Conservation (phyloP, 1,284 basidiomycete species). For the Ustilago xerochloae region DNA sequence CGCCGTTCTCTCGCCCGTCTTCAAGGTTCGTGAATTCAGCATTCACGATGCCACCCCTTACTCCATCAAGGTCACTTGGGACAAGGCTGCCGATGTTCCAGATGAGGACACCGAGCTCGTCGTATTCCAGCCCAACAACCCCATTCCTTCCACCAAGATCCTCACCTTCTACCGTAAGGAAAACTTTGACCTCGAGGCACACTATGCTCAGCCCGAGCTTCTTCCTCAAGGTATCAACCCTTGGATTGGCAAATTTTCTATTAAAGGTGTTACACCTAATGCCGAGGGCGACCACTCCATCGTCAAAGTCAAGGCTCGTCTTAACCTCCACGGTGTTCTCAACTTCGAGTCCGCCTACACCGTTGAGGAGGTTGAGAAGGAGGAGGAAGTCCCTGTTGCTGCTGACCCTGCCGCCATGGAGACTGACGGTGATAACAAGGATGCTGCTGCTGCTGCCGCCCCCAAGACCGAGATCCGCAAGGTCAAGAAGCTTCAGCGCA, state of each 20-base stretch:
- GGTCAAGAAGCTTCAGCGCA: conserved; percentile 68
- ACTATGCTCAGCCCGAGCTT: conserved; percentile 59
- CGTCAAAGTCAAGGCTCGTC: conserved; percentile 68
- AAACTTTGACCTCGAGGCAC: conserved; percentile 64
- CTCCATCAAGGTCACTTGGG: conserved; percentile 68
- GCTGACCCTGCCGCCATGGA: conserved; percentile 60
- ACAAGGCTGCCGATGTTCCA: conserved; percentile 65
- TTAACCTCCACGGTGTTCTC: conserved; percentile 67
- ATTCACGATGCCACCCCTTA: conserved; percentile 67
- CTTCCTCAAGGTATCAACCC: conserved; percentile 65
- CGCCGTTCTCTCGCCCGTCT: conserved; percentile 67
- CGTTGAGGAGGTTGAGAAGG: conserved; percentile 67
- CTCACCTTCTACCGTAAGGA: conserved; percentile 69
- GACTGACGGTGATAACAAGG: conserved; percentile 54
- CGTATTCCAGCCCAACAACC: conserved; percentile 68
- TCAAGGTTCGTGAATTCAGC: conserved; percentile 66
- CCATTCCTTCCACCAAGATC: conserved; percentile 68
- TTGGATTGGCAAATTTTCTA: conserved; percentile 63
- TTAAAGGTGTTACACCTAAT: conserved; percentile 66
- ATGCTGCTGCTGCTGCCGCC: conserved; percentile 39
- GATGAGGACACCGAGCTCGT: conserved; percentile 68
- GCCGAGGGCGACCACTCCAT: conserved; percentile 67
- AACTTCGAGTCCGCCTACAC: conserved; percentile 67
- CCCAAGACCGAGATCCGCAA: conserved; percentile 66
- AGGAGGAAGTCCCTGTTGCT: conserved; percentile 65